phyloP scores from a whole-genome alignment of 306 rosid genomes.

The Castanospermum australe region DNA sequence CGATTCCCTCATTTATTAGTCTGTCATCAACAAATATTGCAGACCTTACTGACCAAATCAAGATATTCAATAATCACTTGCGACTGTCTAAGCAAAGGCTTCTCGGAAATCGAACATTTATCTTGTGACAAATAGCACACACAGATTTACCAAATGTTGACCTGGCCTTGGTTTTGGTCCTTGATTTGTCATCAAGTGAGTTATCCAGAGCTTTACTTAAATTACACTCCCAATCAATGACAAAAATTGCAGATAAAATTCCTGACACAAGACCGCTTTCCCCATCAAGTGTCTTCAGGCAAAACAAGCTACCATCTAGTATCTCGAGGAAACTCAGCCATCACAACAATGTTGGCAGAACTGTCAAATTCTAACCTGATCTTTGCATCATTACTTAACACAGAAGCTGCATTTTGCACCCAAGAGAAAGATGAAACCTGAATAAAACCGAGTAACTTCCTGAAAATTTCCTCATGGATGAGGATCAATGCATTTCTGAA shows the following conservation, averaged over 20 bases:
- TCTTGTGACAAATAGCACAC: slow-evolving; percentile 51
- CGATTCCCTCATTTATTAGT: slow-evolving; percentile 41
- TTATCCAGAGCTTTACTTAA: slow-evolving; percentile 38
- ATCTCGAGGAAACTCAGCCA: slow-evolving; percentile 70
- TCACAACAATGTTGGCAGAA: slow-evolving; percentile 47
- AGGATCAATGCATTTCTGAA: slow-evolving; percentile 57
- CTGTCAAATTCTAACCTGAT: slow-evolving; percentile 42
- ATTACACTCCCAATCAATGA: slow-evolving; percentile 76
- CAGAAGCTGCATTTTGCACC: slow-evolving; percentile 64
- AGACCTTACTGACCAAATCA: slow-evolving; percentile 62
- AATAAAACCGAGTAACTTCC: slow-evolving; percentile 66
- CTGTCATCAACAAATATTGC: slow-evolving; percentile 68
- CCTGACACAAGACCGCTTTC: slow-evolving; percentile 60
- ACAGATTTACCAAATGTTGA: slow-evolving; percentile 52
- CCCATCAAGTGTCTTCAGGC: slow-evolving; percentile 59
- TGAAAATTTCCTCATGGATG: slow-evolving; percentile 64
- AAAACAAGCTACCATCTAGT: slow-evolving; percentile 73
- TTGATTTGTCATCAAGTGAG: slow-evolving; percentile 46
- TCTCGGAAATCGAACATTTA: slow-evolving; percentile 54
- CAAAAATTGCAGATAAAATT: slow-evolving; percentile 69
- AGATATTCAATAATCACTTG: slow-evolving; percentile 45
- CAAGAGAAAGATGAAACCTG: slow-evolving; percentile 63
- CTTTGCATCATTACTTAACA: slow-evolving; percentile 43
- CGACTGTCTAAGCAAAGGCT: slow-evolving; percentile 47
- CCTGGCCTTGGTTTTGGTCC: slow-evolving; percentile 46